Base-by-base conservation (phyloP, 2,329 filamentous ascomycete species). In the Claviceps sp. region DNA sequence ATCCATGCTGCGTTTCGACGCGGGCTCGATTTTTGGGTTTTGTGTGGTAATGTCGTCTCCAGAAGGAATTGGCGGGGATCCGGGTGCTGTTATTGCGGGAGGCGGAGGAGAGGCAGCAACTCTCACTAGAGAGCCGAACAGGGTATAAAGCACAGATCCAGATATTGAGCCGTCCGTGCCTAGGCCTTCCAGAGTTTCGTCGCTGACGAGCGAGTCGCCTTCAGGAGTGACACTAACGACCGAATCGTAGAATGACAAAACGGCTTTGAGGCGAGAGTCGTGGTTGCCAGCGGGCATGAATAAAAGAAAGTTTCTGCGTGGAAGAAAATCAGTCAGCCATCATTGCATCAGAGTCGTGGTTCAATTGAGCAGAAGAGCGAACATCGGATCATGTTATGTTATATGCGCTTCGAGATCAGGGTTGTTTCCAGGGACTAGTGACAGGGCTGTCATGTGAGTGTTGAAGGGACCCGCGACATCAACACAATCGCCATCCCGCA, bases 151-250 rank as follows among this genome's bases (percentile, higher is more conserved):
- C 79, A 89, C 78, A 71, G 80, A 62, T 55, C 52, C 54, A 57
- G 63, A 62, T 59, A 64, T 64, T 56, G 54, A 82, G 69, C 71
- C 73, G 67, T 76, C 77, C 80, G 78, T 96, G 95, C 91, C 91
- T 90, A 95, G 76, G 72, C 90, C 87, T 77, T 95, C 81, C 64
- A 95, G 79, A 65, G 84, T 85, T 66, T 95, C 88, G 72, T 95
- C 90, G 73, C 84, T 88, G 62, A 97, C 83, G 62, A 87, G 78
- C 59, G 93, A 93, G 72, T 97, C 93, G 67, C 93, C 93, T 76
- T 98, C 93, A 55, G 88, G 77, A 62, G 88, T 95, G 65, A 98
- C 76, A 68, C 86, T 89, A 64, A 94, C 83, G 59, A 91, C 87
- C 47, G 88, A 85, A 53, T 86, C 84, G 69, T 95, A 98, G 70